These are phyloP conservation scores for Suillus fuscotomentosus DNA, from an alignment of 768 basidiomycete species.

Conservation along the genomic window DNA sequence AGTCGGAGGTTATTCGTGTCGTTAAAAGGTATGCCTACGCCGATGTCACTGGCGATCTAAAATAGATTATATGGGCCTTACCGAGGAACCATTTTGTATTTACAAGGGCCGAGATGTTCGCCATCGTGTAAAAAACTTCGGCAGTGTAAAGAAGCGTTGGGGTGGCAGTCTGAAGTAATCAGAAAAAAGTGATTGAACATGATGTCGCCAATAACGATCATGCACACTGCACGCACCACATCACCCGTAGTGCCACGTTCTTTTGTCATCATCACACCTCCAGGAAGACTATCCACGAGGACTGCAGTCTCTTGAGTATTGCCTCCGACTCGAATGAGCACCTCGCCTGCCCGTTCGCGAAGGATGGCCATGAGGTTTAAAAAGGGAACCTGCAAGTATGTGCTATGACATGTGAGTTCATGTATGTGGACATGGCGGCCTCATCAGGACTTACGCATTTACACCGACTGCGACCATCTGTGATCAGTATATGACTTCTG, in stretches of 20 bases:
- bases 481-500: neutral
- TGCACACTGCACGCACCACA: slow-evolving; percentile 14
- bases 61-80: neutral
- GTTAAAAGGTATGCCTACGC: slow-evolving; percentile 17
- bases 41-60: neutral
- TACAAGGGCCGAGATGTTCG: slow-evolving; percentile 42
- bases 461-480: slow-evolving; percentile 9
- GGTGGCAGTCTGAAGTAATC: slow-evolving; percentile 40
- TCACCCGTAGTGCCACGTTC: slow-evolving; percentile 17
- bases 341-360: slow-evolving; percentile 41
- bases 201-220: slow-evolving; percentile 27
- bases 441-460: slow-evolving; percentile 10
- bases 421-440: neutral
- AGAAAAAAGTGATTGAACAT: slow-evolving; percentile 21
- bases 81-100: slow-evolving; percentile 50
- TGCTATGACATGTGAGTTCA: slow-evolving; percentile 10
- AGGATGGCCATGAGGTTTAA: slow-evolving; percentile 48
- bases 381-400: slow-evolving; percentile 34
- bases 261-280: slow-evolving; percentile 31
- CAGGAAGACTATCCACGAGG: slow-evolving; percentile 24
- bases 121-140: slow-evolving; percentile 50
- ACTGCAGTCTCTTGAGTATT: slow-evolving; percentile 48
- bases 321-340: slow-evolving; percentile 46
- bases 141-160: slow-evolving; percentile 48
- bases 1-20: slow-evolving; percentile 25